A percentile compares a stretch with the other conserved stretches of the same genome.
Conservation (phyloP, 83 land plant species). For the Larix sibirica region DNA sequence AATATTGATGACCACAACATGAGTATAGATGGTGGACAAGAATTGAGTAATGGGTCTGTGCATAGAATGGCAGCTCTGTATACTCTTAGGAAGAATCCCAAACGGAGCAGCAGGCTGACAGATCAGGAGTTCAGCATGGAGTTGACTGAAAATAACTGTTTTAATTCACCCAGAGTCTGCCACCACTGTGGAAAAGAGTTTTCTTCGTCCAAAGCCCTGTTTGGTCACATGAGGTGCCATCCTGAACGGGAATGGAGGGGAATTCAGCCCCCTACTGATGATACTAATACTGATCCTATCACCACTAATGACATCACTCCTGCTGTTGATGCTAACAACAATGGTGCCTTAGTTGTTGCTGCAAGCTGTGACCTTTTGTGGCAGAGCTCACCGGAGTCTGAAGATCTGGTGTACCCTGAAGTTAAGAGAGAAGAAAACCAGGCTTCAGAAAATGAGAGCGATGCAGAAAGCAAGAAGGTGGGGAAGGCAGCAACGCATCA, state of each 20-base stretch:
- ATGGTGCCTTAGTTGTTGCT: neutral
- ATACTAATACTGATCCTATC: neutral
- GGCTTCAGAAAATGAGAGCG: conserved; percentile 9
- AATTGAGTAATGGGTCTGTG: neutral
- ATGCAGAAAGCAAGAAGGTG: conserved; percentile 10
- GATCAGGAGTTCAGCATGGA: conserved; percentile 14
- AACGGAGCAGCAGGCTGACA: conserved; percentile 18
- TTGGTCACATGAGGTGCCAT: conserved; percentile 61
- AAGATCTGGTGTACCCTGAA: neutral
- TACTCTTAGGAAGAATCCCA: conserved; percentile 22
- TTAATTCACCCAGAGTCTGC: conserved; percentile 11
- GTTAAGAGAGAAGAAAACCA: conserved; percentile 1
- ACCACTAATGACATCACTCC: too few relatives aligned
- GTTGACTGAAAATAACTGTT: neutral
- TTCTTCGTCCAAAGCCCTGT: conserved; percentile 36
- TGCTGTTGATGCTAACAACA: neutral
- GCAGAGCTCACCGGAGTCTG: conserved; percentile 2
- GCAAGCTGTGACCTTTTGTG: neutral
- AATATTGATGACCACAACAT: neutral
- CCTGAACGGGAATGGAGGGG: conserved; percentile 59
- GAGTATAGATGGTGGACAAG: conserved; percentile 9
- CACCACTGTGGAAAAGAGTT: conserved; percentile 33
- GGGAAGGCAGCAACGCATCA: neutral
- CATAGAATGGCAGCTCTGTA: conserved; percentile 8
- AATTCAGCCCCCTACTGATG: conserved; percentile 30